phyloP scores from a whole-genome alignment of 2,329 filamentous ascomycete genomes.

The Colletotrichum brevisporum region DNA sequence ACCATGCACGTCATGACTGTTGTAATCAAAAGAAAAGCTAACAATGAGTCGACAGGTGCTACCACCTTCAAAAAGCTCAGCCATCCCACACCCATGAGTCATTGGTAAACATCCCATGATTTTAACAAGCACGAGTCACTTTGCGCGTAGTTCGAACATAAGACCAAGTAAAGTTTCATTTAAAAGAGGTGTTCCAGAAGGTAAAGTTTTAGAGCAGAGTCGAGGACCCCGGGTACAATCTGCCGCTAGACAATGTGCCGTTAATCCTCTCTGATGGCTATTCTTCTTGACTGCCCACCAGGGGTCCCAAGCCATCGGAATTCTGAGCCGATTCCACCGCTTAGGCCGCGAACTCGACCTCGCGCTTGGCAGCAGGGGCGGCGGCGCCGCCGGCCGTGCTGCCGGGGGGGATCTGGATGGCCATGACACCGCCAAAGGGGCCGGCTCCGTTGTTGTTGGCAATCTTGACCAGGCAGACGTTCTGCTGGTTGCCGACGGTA shows the following conservation, averaged over 20 bases:
- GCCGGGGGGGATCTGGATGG: conserved; percentile 54
- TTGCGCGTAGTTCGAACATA: too few relatives aligned
- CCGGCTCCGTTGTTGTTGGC: conserved; percentile 56
- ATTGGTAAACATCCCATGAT: too few relatives aligned
- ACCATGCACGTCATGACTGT: too few relatives aligned
- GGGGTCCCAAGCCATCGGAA: conserved; percentile 18
- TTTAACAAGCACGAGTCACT: too few relatives aligned
- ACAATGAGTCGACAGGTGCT: too few relatives aligned
- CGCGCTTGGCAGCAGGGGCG: conserved; percentile 34
- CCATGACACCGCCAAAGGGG: conserved; percentile 57
- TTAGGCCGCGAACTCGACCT: conserved; percentile 15
- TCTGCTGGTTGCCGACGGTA: conserved; percentile 48
- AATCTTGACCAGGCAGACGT: conserved; percentile 60
- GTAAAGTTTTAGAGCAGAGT: background rate
- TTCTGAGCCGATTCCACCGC: background rate
- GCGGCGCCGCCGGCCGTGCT: conserved; percentile 28
- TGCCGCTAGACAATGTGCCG: conserved; percentile 4
- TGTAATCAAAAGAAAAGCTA: too few relatives aligned
- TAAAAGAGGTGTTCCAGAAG: background rate
- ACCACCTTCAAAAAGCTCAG: too few relatives aligned
- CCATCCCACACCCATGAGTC: too few relatives aligned
- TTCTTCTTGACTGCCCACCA: conserved; percentile 14
- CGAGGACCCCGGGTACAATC: background rate
- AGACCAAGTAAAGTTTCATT: background rate
- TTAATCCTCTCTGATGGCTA: conserved; percentile 18